Conservation (phyloP, 2,329 filamentous ascomycete genomes). For the Hansfordia pulvinata region DNA sequence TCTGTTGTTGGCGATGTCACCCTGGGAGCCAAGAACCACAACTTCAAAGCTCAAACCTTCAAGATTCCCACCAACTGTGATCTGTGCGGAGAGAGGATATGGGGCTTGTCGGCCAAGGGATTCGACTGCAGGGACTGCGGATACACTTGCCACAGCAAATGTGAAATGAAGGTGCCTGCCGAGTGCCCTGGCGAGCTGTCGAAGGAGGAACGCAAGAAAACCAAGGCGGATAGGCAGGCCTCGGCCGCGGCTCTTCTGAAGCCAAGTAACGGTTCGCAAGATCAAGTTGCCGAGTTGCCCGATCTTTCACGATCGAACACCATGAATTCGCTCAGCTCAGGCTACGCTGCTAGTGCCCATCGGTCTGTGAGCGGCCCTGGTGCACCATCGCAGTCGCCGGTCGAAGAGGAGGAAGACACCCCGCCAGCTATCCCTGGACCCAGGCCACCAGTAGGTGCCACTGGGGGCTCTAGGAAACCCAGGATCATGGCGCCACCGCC, state of each 20-base stretch:
- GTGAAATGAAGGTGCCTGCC: slow-evolving; percentile 95
- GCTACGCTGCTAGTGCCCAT: slow-evolving; percentile 68
- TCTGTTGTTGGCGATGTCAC: slow-evolving; percentile 83
- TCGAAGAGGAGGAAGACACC: slow-evolving; percentile 40
- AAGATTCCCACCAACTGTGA: slow-evolving; percentile 99
- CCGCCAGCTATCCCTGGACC: slow-evolving; percentile 27
- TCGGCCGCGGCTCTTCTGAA: slow-evolving; percentile 50
- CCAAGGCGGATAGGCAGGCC: slow-evolving; percentile 77
- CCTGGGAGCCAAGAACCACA: slow-evolving; percentile 84
- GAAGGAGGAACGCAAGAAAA: slow-evolving; percentile 91
- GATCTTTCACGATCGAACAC: slow-evolving; percentile 69
- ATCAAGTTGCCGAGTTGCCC: slow-evolving; percentile 48
- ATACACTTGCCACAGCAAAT: slow-evolving; percentile 97
- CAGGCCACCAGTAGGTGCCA: slow-evolving; percentile 30
- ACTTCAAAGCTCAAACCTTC: slow-evolving; percentile 98
- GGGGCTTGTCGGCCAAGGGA: slow-evolving; percentile 91
- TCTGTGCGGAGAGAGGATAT: slow-evolving; percentile 89
- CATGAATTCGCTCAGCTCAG: slow-evolving; percentile 80
- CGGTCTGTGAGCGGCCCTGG: slow-evolving; percentile 55
- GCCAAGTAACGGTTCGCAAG: slow-evolving; percentile 29
- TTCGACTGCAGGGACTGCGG: slow-evolving; percentile 94
- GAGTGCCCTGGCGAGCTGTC: slow-evolving; percentile 88
- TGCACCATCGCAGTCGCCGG: slow-evolving; percentile 26
- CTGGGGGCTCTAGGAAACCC: slow-evolving; percentile 41
- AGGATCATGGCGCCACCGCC: slow-evolving; percentile 83